Evolutionary conservation across 768 basidiomycete genomes (phyloP).

Genomic region (Gyrodon lividus): DNA sequence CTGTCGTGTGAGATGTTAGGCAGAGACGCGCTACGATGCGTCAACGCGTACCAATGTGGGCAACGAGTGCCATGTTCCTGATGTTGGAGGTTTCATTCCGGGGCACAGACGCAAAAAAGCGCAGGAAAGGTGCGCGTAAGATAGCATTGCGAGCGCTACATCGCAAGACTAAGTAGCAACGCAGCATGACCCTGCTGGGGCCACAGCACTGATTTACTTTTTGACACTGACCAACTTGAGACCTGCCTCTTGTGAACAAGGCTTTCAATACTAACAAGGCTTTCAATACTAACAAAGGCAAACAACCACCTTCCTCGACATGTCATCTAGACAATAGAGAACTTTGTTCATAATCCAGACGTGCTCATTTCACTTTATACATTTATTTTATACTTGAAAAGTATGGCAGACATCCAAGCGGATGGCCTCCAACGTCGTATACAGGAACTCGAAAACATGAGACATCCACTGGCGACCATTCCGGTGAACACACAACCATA

Average conservation of each 20-base stretch:
- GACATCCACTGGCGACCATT: conserved; percentile 52
- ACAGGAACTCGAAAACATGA: conserved; percentile 36
- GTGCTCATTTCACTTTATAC: neutral
- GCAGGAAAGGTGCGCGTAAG: conserved; percentile 2
- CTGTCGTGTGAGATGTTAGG: conserved; percentile 37
- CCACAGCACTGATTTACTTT: neutral
- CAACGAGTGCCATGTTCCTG: conserved; percentile 85
- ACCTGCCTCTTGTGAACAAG: no score
- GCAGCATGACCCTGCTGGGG: conserved; percentile 18
- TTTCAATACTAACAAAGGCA: conserved; percentile 19
- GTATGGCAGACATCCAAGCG: conserved; percentile 33
- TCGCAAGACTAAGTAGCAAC: conserved; percentile 7
- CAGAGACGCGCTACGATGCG: neutral
- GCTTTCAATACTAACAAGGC: neutral
- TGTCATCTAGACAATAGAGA: neutral
- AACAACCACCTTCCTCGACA: conserved; percentile 2
- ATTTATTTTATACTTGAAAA: neutral
- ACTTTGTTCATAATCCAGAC: neutral
- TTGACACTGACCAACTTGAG: no score
- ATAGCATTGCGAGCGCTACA: conserved; percentile 8
- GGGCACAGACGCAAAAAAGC: conserved; percentile 23
- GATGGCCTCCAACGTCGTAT: conserved; percentile 45
- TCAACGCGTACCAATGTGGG: conserved; percentile 69
- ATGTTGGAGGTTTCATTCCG: conserved; percentile 39
- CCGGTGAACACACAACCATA: conserved; percentile 41